These are phyloP conservation scores for Aspergillus udagawae DNA, from an alignment of 2,329 filamentous ascomycete genomes.

Conservation along the genomic window DNA sequence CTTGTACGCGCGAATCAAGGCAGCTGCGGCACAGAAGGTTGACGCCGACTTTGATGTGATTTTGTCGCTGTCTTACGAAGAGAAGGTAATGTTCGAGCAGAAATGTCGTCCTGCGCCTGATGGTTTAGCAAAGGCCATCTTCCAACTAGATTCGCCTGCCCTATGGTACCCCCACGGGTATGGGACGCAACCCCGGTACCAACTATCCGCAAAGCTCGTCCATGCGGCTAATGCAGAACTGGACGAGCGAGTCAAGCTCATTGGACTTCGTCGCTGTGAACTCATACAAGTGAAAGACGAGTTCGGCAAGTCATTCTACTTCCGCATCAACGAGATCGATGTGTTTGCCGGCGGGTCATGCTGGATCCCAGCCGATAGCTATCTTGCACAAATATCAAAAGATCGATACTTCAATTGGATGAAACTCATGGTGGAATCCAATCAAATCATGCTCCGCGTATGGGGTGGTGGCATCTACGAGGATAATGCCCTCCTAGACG, in stretches of 20 bases:
- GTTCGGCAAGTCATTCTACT: slow-evolving; percentile 60
- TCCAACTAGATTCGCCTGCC: slow-evolving; percentile 45
- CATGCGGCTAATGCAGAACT: slow-evolving; percentile 34
- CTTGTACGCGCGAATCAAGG: slow-evolving; percentile 12
- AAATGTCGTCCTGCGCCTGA: slow-evolving; percentile 27
- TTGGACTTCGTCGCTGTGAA: slow-evolving; percentile 53
- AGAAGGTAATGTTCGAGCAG: too few species aligned
- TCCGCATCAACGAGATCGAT: slow-evolving; percentile 62
- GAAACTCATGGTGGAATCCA: slow-evolving; percentile 55
- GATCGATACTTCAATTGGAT: slow-evolving; percentile 59
- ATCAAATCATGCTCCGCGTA: slow-evolving; percentile 61
- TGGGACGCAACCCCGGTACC: slow-evolving; percentile 55
- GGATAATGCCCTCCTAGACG: slow-evolving; percentile 67
- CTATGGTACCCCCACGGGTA: slow-evolving; percentile 60
- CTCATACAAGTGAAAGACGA: slow-evolving; percentile 43
- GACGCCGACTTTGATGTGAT: too few species aligned
- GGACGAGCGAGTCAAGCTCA: slow-evolving; percentile 45
- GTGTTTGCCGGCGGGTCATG: slow-evolving; percentile 63
- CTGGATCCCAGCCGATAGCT: slow-evolving; percentile 63
- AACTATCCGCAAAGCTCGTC: slow-evolving; percentile 44
- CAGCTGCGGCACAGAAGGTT: too few species aligned
- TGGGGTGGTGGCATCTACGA: slow-evolving; percentile 81
- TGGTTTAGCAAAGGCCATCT: slow-evolving; percentile 25
- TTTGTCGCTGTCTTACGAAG: too few species aligned
- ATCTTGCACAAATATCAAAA: slow-evolving; percentile 52